Evolutionary conservation across 169 alveolate species (phyloP).

Genomic region (Plasmodium gonderi): DNA sequence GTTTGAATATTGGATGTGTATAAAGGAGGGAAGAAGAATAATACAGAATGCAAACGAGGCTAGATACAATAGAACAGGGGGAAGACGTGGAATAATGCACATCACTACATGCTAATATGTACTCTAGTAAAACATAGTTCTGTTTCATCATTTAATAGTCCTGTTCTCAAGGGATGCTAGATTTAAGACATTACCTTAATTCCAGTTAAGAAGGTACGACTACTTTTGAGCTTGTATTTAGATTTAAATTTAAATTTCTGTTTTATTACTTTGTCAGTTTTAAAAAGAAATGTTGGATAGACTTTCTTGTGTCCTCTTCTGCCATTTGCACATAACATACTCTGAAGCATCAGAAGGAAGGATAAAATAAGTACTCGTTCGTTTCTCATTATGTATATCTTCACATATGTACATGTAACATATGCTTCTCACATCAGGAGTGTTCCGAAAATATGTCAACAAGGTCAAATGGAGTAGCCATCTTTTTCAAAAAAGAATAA

Average conservation of each 20-base stretch:
- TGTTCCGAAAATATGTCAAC: background rate
- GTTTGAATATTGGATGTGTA: background rate
- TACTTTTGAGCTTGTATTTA: background rate
- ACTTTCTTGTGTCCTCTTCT: background rate
- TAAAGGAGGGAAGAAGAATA: background rate
- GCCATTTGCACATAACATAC: background rate
- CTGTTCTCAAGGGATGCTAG: background rate
- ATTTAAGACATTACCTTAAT: constrained; percentile 28
- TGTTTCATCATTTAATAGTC: background rate
- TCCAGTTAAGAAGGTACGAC: constrained; percentile 56
- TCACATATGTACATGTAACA: background rate
- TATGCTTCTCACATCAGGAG: background rate
- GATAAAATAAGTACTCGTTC: background rate
- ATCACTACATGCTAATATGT: too few species aligned
- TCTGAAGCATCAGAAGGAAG: background rate
- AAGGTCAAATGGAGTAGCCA: background rate
- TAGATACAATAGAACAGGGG: too few species aligned
- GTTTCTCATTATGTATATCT: background rate
- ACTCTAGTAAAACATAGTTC: background rate
- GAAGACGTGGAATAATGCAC: too few species aligned
- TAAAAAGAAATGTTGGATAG: background rate
- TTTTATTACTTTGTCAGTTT: background rate
- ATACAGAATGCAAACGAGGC: too few species aligned
- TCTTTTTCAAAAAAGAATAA: background rate
- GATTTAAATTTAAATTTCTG: background rate